phyloP scores from a whole-genome alignment of 305 asterid species.

The Solanum hybrid region DNA sequence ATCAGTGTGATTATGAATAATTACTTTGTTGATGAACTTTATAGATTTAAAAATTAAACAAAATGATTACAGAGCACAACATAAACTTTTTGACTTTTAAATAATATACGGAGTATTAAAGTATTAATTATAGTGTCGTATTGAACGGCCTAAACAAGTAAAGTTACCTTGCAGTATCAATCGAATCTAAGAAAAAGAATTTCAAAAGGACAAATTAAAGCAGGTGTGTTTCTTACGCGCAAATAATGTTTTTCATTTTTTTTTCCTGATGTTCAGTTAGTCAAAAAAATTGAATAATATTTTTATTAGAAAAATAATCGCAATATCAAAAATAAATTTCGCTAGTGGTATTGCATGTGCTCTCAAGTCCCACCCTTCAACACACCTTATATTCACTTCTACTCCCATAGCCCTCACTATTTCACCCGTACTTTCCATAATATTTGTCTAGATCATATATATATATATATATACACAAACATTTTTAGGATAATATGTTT shows the following conservation, averaged over 20 bases:
- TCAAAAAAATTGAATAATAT: not conserved
- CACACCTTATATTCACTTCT: not conserved
- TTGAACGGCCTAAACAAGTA: not conserved
- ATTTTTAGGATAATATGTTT: not conserved
- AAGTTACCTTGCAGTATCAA: not conserved
- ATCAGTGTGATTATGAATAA: not conserved
- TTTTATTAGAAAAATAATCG: not conserved
- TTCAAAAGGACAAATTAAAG: not conserved
- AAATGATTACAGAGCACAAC: not conserved
- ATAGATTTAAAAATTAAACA: not conserved
- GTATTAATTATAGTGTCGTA: not conserved
- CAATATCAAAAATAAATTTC: not conserved
- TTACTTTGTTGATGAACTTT: not conserved
- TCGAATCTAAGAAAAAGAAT: not conserved
- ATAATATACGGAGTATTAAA: not conserved
- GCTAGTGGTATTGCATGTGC: not conserved
- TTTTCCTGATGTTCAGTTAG: not conserved
- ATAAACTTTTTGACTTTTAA: not conserved
- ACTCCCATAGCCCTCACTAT: not conserved
- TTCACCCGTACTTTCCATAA: not conserved
- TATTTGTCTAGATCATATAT: not conserved
- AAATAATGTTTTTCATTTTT: not conserved
- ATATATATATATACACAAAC: not conserved
- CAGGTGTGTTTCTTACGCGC: not conserved
- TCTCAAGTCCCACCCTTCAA: not conserved